Evolutionary conservation across 139 green algal species (phyloP), one percentile per base, ranked within the genome.

Genomic region (Picochlorum sp.): DNA sequence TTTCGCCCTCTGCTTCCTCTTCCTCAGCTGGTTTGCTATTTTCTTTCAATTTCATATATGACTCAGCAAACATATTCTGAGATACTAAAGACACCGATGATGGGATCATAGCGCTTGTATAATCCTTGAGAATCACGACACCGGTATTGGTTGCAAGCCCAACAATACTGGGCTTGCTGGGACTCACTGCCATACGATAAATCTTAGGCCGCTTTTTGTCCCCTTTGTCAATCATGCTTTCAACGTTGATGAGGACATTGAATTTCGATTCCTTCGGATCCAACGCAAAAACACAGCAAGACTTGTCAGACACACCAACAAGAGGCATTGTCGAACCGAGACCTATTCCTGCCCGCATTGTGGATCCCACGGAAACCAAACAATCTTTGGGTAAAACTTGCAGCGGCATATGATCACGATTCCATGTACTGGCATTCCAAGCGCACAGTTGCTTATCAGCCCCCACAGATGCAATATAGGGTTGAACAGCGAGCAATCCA

Each of bases 161-260:
- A 5, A 84, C 55, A 14, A 84, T 37, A 65, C 80, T 66, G 1
- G 77, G 75, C 45, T 75, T 24, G 7, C 64, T 77, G 44, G 79
- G 78, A 62, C 86, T 79, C 15, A 78, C 69, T 4, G 66, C 75
- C 18, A 83, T 45, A 20, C 61, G 55, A 60, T 86, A 86, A 18
- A 86, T 57, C 41, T 86, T 86, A 23, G 79, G 71, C 37, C 68
- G 57, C 56, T 86, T 86, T 59, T 86, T 86, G 15, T 45, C 14
- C 13, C 72, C 74, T 0, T 61, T 30, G 9, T 80, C 78, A 5
- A 82, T 58, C 26, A 71, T 60, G 2, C 51, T 51, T 60, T 66
- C 45, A 41, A 72, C 55, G 2, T 21, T 58, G 56, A 51, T 41
- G 38, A 78, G 76, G 4, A 34, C 41, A 45, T 51, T 50, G 26